Evolutionary conservation across 2,329 filamentous ascomycete genomes (phyloP), one percentile per base, ranked within the genome.

Genomic region (Fusarium sp.): DNA sequence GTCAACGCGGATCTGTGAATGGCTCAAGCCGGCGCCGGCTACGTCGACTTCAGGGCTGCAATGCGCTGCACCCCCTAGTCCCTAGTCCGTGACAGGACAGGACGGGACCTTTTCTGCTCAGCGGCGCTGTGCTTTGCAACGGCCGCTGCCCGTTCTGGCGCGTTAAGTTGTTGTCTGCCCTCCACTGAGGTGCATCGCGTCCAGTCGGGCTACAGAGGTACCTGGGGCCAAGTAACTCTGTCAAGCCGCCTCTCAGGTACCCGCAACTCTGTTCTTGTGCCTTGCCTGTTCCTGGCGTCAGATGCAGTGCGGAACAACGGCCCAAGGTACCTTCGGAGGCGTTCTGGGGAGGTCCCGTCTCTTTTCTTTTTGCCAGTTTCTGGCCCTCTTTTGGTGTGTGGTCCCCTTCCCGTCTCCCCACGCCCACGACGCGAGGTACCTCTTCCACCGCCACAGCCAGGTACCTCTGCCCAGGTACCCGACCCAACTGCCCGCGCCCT

Each of bases 121-220:
- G 52, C 70, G 70, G 65, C 67, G 71, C 43, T 69, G 61, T 74
- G 62, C 71, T 74, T 74, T 74, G 62, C 60, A 74, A 74, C 72
- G 68, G 72, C 65, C 61, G 63, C 64, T 72, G 47, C 65, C 72
- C 72, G 58, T 74, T 72, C 60, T 37, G 64, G 71, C 71, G 71
- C 68, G 71, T 73, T 69, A 72, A 73, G 71, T 69, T 58, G 66
- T 47, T 73, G 70, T 68, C 66, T 65, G 33, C 59, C 63, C 60
- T 64, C 57, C 66, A 62, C 69, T 32, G 30, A 60, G 68, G 57
- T 61, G 64, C 61, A 71, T 61, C 56, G 71, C 25, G 71, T 64
- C 71, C 71, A 74, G 60, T 74, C 68, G 71, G 71, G 71, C 68
- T 61, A 69, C 52, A 30, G 64, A 74, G 59, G 71, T 69, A 64